Evolutionary conservation across 495 filamentous ascomycete genomes (phyloP), one percentile per base, ranked within the genome.

Genomic region (Aspergillus baeticus): DNA sequence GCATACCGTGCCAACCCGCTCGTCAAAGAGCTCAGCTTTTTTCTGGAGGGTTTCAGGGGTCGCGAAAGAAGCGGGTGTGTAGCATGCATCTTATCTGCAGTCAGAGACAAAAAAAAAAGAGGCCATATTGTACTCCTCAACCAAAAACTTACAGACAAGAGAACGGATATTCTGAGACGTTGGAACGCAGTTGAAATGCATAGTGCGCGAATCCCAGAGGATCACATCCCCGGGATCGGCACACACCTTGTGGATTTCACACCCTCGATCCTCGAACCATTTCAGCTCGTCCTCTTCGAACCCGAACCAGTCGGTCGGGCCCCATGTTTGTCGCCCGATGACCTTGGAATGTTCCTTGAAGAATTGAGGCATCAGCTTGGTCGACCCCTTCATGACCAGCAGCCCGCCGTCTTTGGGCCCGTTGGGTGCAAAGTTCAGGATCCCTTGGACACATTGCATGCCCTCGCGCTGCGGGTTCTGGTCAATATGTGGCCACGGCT

Each of bases 341-440:
- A 54, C 59, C 14, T 67, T 63, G 0, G 67, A 59, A 38, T 66
- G 60, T 46, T 68, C 54, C 10, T 47, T 56, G 59, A 77, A 77
- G 59, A 70, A 74, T 38, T 74, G 62, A 39, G 70, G 49, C 36
- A 71, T 71, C 0, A 74, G 63, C 18, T 69, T 71, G 6, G 69
- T 56, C 0, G 70, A 72, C 3, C 74, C 74, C 38, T 73, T 68
- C 66, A 77, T 73, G 6, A 76, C 53, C 53, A 75, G 65, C 0
- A 77, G 54, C 13, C 73, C 74, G 17, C 74, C 74, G 35, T 77
- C 74, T 6, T 73, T 63, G 14, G 74, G 70, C 4, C 74, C 72
- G 39, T 70, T 73, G 11, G 71, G 72, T 5, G 68, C 63, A 29
- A 63, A 70, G 62, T 77, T 77, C 0, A 75, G 54, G 5, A 75